Conservation (phyloP, 1,284 basidiomycete species). For the Ceratobasidium sp. region DNA sequence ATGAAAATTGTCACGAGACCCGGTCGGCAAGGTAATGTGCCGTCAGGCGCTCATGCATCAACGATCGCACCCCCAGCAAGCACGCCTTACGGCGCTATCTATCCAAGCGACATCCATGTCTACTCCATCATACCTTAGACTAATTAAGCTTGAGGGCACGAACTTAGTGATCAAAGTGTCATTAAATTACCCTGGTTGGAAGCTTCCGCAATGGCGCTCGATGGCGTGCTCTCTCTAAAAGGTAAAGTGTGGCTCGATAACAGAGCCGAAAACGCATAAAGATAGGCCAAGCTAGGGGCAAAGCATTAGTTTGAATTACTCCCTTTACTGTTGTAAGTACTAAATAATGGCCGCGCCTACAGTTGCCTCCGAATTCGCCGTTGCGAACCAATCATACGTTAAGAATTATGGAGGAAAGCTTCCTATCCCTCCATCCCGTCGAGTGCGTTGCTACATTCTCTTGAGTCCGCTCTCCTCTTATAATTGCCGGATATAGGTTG, state of each 20-base stretch:
- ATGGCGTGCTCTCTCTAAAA: conserved; percentile 31
- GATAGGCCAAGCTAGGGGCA: not conserved
- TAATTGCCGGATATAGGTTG: not conserved
- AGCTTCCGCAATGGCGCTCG: conserved; percentile 1
- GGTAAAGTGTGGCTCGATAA: not conserved
- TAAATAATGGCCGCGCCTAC: conserved; percentile 44
- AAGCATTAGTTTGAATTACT: not conserved
- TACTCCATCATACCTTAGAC: not conserved
- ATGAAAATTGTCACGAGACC: no score
- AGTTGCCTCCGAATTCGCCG: conserved; percentile 56
- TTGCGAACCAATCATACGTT: conserved; percentile 62
- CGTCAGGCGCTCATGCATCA: no score
- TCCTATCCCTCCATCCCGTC: conserved; percentile 67
- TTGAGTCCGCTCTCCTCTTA: conserved; percentile 62
- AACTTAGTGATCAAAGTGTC: not conserved
- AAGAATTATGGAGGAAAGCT: conserved; percentile 65
- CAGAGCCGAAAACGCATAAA: not conserved
- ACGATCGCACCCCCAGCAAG: not conserved
- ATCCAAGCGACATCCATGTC: not conserved
- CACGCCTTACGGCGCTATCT: not conserved
- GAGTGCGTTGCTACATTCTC: conserved; percentile 60
- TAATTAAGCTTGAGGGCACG: not conserved
- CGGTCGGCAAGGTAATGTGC: no score
- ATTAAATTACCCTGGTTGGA: not conserved
- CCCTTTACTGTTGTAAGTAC: conserved; percentile 10